These are phyloP conservation scores for Phaseolus lunatus DNA, from an alignment of 306 rosid species.

Conservation along the genomic window DNA sequence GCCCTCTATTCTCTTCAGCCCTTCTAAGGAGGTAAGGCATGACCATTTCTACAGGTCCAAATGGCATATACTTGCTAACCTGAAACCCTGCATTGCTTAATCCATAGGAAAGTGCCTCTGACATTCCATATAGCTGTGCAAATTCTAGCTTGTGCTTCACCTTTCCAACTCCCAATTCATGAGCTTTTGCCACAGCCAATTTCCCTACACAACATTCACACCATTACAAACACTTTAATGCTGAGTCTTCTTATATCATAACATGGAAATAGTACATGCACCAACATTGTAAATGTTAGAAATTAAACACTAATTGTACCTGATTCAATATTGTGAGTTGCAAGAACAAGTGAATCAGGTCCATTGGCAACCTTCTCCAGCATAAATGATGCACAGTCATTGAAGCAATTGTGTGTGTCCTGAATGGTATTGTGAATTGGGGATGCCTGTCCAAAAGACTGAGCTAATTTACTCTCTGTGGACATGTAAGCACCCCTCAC, in stretches of 20 bases:
- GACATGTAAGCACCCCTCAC: constrained; percentile 98
- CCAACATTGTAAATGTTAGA: neutral
- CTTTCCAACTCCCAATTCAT: constrained; percentile 71
- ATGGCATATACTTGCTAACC: constrained; percentile 95
- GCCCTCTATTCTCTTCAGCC: constrained; percentile 92
- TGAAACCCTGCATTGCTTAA: constrained; percentile 89
- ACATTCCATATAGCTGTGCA: constrained; percentile 86
- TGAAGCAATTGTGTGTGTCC: constrained; percentile 78
- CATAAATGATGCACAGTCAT: constrained; percentile 67
- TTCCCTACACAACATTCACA: constrained; percentile 54
- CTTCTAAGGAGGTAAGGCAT: constrained; percentile 88
- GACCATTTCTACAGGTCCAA: constrained; percentile 78
- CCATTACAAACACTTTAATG: neutral
- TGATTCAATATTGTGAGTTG: constrained; percentile 91
- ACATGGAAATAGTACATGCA: neutral
- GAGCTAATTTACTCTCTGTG: constrained; percentile 64
- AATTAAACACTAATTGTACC: constrained; percentile 59
- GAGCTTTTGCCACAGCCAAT: constrained; percentile 72
- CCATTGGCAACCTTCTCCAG: constrained; percentile 70
- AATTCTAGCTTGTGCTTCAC: constrained; percentile 76
- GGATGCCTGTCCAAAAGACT: constrained; percentile 63
- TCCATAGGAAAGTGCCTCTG: constrained; percentile 83
- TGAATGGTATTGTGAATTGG: constrained; percentile 75
- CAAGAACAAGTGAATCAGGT: constrained; percentile 69
- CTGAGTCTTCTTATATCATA: no score